Percentiles rank a stretch among this genome's conserved stretches.
phyloP scores from a whole-genome alignment of 257 asterid species.

The Scutellaria baicalensis region DNA sequence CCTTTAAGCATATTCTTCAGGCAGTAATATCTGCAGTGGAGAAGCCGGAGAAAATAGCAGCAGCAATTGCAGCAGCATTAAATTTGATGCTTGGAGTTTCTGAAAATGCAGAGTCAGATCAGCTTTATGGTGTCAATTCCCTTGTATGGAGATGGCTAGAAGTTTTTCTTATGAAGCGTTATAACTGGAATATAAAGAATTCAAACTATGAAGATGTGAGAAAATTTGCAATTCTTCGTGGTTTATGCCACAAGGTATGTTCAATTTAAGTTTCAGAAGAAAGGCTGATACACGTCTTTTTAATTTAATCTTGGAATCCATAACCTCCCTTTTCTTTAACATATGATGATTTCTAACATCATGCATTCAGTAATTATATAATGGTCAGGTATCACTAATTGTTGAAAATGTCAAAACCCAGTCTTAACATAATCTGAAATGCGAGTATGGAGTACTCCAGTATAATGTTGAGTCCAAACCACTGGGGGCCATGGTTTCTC shows the following conservation, averaged over 20 bases:
- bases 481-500: neutral
- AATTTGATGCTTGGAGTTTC: constrained; percentile 92
- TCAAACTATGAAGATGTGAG: constrained; percentile 70
- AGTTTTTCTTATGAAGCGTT: constrained; percentile 77
- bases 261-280: constrained; percentile 11
- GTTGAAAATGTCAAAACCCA: neutral
- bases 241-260: constrained; percentile 86
- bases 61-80: constrained; percentile 68
- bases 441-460: neutral
- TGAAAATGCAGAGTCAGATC: constrained; percentile 40
- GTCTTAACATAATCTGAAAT: neutral
- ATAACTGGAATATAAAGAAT: constrained; percentile 65
- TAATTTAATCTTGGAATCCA: neutral
- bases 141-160: constrained; percentile 91
- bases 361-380: neutral
- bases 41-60: constrained; percentile 63
- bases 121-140: constrained; percentile 51
- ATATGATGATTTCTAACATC: neutral
- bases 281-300: neutral
- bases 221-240: constrained; percentile 86
- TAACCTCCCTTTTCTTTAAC: neutral
- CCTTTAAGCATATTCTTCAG: constrained; percentile 88
- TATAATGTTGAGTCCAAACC: neutral
- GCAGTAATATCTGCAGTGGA: constrained; percentile 77
- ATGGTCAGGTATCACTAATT: neutral